A percentile compares a stretch with the other conserved stretches of the same genome.
phyloP scores from a whole-genome alignment of 2,329 filamentous ascomycete genomes.

The Fusarium sacchari region DNA sequence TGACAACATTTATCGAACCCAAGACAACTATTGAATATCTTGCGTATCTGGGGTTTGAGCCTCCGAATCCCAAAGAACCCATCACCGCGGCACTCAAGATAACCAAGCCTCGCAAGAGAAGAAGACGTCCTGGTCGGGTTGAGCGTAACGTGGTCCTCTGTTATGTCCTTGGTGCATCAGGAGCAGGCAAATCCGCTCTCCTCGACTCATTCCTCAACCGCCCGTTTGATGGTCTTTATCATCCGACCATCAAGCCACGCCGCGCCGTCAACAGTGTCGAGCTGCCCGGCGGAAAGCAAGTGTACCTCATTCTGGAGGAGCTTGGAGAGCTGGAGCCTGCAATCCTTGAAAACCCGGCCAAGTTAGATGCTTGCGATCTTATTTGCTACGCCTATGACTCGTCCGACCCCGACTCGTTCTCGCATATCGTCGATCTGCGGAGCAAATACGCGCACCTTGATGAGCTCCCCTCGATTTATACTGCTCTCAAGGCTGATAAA shows the following conservation, averaged over 20 bases:
- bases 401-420: conserved; percentile 94
- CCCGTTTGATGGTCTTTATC: conserved; percentile 84
- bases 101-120: conserved; percentile 89
- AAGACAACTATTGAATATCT: conserved; percentile 96
- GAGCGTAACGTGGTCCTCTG: conserved; percentile 95
- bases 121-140: conserved; percentile 82
- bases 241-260: conserved; percentile 93
- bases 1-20: conserved; percentile 97
- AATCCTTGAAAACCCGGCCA: conserved; percentile 89
- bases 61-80: conserved; percentile 76
- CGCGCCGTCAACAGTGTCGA: conserved; percentile 97
- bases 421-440: conserved; percentile 85
- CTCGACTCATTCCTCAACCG: conserved; percentile 91
- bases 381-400: conserved; percentile 98
- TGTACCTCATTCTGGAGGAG: conserved; percentile 95
- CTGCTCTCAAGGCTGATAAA: conserved; percentile 91
- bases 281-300: conserved; percentile 93
- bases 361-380: conserved; percentile 91
- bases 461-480: conserved; percentile 90
- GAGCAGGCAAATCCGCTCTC: conserved; percentile 90
- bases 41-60: conserved; percentile 94
- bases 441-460: conserved; percentile 84
- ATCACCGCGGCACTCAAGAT: conserved; percentile 89
- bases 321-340: conserved; percentile 95
- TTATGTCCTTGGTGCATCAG: conserved; percentile 87